Evolutionary conservation across 192 early-diverging fungal species (phyloP), one percentile per base, ranked within the genome.

Genomic region (Jimgerdemannia flammicorona): DNA sequence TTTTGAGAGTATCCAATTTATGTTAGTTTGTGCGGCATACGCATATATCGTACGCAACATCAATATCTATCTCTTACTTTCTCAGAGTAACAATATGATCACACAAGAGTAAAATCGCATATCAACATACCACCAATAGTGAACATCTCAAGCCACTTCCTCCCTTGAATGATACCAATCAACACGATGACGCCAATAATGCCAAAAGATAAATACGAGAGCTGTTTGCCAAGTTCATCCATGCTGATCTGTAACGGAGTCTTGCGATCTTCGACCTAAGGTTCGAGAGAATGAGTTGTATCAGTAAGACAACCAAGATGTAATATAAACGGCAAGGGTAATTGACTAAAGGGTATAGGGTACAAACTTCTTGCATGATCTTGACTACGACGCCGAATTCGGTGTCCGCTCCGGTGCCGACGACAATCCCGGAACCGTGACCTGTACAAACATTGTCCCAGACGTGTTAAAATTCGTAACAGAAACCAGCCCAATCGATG

Each of bases 321-420:
- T 14, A 29, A 29, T 29, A 59, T 59, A 59, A 59, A 14, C 49
- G 2, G 8, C 44, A 70, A 14, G 77, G 69, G 59, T 72, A n/a
- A 29, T 29, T 29, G 29, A 29, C 29, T 29, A 1, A 29, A 29
- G 29, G 29, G 29, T 29, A 29, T 29, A 29, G 29, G 29, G 29
- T 9, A 63, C 64, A 40, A 64, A 93, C 94, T 71, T 97, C 96
- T 81, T 93, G 92, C 91, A 98, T 93, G 92, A 98, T 92, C 6
- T 85, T 87, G 81, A 97, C 96, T 63, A 99, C 96, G 49, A 88
- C 84, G n/a, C 96, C 97, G 86, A 97, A 95, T 82, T 98, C 97
- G 2, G 96, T 99, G 29, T 92, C 81, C 59, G 92, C 91, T 18
- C 94, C 95, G 2, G 88, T 99, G 9, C 92, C 94, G 78, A 98